phyloP scores from a whole-genome alignment of 2,329 filamentous ascomycete species.

The Sporothrix phasma region DNA sequence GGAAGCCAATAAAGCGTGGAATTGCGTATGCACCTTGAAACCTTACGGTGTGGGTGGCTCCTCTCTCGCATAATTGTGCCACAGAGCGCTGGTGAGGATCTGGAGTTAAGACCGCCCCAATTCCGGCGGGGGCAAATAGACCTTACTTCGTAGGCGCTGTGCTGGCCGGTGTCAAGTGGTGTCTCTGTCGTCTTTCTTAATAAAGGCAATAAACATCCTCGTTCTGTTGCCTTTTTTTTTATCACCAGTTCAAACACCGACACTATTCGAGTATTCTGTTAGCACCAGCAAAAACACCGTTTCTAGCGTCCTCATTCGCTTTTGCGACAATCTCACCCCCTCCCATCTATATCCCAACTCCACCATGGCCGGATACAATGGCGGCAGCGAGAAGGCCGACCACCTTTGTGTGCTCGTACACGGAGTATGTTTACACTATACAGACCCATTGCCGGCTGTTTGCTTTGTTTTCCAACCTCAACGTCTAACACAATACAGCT shows the following conservation, averaged over 20 bases:
- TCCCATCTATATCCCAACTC: too few species aligned
- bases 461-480: background rate
- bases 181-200: background rate
- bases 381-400: conserved; percentile 45
- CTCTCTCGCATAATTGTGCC: background rate
- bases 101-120: conserved; percentile 5
- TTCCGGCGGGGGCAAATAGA: too few species aligned
- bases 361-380: conserved; percentile 37
- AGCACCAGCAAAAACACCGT: background rate
- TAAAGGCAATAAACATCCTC: background rate
- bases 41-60: background rate
- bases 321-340: background rate
- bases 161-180: background rate
- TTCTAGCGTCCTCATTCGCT: background rate
- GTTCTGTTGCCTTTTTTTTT: background rate
- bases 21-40: too few species aligned
- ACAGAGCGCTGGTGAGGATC: background rate
- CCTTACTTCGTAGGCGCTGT: too few species aligned
- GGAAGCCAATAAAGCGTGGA: background rate
- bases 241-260: background rate
- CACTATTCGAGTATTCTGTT: background rate
- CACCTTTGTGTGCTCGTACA: conserved; percentile 73
- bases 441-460: background rate
- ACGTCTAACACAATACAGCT: conserved; percentile 34
- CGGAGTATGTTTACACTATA: conserved; percentile 44